phyloP scores from a whole-genome alignment of 768 basidiomycete species.

The Boletus barrowsii region DNA sequence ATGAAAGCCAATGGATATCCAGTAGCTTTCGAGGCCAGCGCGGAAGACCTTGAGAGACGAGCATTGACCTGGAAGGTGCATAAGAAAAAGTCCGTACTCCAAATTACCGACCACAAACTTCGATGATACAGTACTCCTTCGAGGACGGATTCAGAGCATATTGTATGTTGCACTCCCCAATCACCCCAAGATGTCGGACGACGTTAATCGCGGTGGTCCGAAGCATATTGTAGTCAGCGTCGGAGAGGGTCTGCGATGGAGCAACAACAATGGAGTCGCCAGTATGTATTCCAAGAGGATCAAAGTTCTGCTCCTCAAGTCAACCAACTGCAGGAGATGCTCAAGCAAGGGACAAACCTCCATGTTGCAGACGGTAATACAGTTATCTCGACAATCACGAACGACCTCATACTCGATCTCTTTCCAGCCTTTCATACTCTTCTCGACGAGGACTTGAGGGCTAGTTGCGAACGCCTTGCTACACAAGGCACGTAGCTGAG shows the following conservation, averaged over 20 bases:
- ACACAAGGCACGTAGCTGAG: constrained; percentile 84
- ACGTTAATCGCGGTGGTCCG: constrained; percentile 98
- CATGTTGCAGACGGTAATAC: constrained; percentile 99
- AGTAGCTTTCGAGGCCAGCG: constrained; percentile 96
- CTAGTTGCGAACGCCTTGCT: constrained; percentile 96
- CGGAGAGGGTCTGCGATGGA: constrained; percentile 97
- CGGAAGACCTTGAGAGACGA: constrained; percentile 96
- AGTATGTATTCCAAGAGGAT: constrained; percentile 97
- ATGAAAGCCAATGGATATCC: constrained; percentile 98
- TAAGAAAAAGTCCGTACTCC: neutral
- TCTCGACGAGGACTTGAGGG: constrained; percentile 98
- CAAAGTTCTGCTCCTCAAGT: constrained; percentile 75
- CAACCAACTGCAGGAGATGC: neutral
- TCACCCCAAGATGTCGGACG: constrained; percentile 95
- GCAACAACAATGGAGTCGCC: constrained; percentile 98
- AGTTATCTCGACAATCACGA: constrained; percentile 95
- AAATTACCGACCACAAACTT: constrained; percentile 45
- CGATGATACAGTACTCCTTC: constrained; percentile 98
- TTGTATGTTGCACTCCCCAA: constrained; percentile 99
- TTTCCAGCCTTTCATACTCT: constrained; percentile 99
- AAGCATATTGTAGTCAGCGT: constrained; percentile 99
- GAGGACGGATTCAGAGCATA: constrained; percentile 95
- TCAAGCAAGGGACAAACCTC: constrained; percentile 61
- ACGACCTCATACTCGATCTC: constrained; percentile 99
- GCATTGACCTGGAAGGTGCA: constrained; percentile 67